phyloP scores from a whole-genome alignment of 2,329 filamentous ascomycete genomes.

The Botrytis pseudocinerea region DNA sequence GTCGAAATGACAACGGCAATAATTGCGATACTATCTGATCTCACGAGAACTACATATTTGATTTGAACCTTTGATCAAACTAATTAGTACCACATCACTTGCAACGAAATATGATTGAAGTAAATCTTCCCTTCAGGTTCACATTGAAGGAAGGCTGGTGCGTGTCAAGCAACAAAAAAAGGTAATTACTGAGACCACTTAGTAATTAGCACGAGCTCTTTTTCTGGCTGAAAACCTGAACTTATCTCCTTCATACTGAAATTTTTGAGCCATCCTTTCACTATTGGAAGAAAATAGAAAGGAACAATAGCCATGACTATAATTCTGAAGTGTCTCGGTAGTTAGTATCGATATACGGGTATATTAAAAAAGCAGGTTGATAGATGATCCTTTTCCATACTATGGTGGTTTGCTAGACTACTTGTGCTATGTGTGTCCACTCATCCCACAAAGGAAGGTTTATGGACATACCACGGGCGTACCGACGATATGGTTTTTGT shows the following conservation, averaged over 20 bases:
- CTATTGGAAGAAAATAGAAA: neutral
- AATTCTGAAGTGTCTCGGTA: neutral
- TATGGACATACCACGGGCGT: neutral
- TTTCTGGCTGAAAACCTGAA: neutral
- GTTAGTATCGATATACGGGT: no score
- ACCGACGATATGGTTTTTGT: neutral
- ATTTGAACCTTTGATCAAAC: no score
- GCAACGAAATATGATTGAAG: neutral
- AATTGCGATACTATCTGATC: neutral
- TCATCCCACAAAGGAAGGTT: neutral
- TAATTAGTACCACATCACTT: no score
- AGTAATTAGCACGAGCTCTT: no score
- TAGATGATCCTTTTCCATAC: no score
- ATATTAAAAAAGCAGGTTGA: no score
- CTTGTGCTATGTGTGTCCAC: no score
- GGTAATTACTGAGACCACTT: no score
- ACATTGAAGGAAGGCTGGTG: neutral
- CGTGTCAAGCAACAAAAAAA: no score
- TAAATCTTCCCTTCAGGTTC: rapidly evolving
- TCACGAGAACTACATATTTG: neutral
- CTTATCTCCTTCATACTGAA: neutral
- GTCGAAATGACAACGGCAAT: neutral
- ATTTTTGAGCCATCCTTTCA: neutral
- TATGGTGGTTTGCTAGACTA: neutral
- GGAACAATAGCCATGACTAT: neutral